Evolutionary conservation across 441 rosid genomes (phyloP).

Genomic region (Euphorbia schlechtendalii): DNA sequence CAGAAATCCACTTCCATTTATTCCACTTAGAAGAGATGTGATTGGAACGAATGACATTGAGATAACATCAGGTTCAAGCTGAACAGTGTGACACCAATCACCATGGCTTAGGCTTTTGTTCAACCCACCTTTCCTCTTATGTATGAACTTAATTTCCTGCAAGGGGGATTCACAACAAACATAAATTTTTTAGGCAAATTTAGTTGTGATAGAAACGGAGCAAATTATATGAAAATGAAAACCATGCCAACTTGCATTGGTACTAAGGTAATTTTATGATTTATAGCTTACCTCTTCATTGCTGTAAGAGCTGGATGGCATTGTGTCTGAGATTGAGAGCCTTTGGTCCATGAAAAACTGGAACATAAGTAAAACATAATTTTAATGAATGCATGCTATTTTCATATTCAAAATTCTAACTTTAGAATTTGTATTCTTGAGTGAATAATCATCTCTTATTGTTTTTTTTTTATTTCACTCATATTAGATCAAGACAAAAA

Average conservation of each 20-base stretch:
- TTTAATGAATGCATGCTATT: neutral
- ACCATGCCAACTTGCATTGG: neutral
- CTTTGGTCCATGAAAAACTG: slow-evolving; percentile 20
- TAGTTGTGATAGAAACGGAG: neutral
- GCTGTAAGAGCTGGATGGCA: slow-evolving; percentile 25
- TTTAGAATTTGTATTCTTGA: neutral
- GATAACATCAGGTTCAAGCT: slow-evolving; percentile 81
- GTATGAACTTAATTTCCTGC: slow-evolving; percentile 64
- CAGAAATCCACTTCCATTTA: slow-evolving; percentile 88
- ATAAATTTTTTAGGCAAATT: neutral
- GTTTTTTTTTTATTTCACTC: neutral
- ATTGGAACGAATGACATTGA: slow-evolving; percentile 88
- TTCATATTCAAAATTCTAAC: neutral
- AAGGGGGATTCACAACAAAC: slow-evolving; percentile 2
- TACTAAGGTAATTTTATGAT: neutral
- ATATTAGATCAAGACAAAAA: neutral
- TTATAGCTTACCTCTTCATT: slow-evolving; percentile 16
- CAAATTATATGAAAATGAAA: neutral
- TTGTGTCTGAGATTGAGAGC: slow-evolving; percentile 13
- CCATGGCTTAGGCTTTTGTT: slow-evolving; percentile 51
- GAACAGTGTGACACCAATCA: slow-evolving; percentile 90
- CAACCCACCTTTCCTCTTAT: slow-evolving; percentile 85
- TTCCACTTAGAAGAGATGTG: slow-evolving; percentile 84
- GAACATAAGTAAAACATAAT: neutral
- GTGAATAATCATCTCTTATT: no score